Conservation (phyloP, 768 basidiomycete species). For the Lentinula sp. region DNA sequence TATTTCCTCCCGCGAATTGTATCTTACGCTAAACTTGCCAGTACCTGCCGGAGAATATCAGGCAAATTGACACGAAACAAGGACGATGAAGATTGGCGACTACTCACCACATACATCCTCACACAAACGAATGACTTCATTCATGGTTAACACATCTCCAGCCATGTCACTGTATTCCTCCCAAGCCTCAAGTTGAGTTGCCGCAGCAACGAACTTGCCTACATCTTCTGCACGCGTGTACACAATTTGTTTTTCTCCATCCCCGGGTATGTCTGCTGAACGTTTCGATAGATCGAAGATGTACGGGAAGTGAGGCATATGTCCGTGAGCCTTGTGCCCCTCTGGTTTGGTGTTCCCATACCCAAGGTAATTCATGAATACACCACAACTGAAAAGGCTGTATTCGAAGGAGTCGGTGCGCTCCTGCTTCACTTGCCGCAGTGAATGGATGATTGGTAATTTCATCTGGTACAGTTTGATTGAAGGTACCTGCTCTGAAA, state of each 20-base stretch:
- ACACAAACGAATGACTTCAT: neutral
- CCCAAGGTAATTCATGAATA: constrained; percentile 5
- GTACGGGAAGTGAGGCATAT: neutral
- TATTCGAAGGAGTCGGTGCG: neutral
- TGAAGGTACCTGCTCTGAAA: constrained; percentile 2
- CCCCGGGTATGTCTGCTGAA: constrained; percentile 3
- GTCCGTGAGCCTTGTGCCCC: neutral
- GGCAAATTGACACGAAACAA: neutral
- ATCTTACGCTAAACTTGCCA: neutral
- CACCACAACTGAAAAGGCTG: neutral
- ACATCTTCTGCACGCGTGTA: constrained; percentile 4
- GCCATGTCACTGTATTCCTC: constrained; percentile 1
- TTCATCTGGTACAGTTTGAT: neutral
- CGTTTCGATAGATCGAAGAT: constrained; percentile 3
- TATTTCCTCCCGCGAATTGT: neutral
- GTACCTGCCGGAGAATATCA: neutral
- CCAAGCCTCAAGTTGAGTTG: constrained; percentile 2
- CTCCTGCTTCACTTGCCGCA: constrained; percentile 1
- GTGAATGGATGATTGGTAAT: neutral
- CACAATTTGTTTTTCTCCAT: neutral
- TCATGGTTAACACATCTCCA: constrained; percentile 2
- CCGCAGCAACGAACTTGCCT: constrained; percentile 5
- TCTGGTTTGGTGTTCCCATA: constrained; percentile 1
- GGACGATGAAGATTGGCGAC: neutral
- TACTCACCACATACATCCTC: constrained; percentile 2